Base-by-base conservation (phyloP, 192 early-diverging fungal genomes). In the Kickxella alabastrina region DNA sequence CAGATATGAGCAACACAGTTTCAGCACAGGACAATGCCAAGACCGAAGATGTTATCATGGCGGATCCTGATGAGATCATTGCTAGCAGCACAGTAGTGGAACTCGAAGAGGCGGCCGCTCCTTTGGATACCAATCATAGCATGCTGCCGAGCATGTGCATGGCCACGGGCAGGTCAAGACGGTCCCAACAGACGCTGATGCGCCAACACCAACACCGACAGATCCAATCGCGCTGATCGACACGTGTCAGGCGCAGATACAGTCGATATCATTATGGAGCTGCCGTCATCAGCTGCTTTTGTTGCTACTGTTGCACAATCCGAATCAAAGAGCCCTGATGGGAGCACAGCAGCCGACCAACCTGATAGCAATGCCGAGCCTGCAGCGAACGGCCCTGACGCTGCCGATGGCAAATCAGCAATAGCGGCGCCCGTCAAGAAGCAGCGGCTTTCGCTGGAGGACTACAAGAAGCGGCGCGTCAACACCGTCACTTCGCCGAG, bases 391-490 rank as follows among this genome's bases (percentile, higher is more conserved):
- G n/a, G n/a, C n/a, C n/a, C n/a, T n/a, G 10, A 41, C 40, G 27
- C 51, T 29, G 39, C 42, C 29, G 24, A 52, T 1, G 35, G 40
- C 24, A 41, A 45, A 22, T 3, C 31, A 27, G 3, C 48, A 5
- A 31, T 31, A 2, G 47, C 43, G 10, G 39, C 47, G 8, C 52
- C 61, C 2, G 61, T 38, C 8, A 68, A 76, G 36, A 76, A 76
- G 51, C 65, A 68, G 44, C 73, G 73, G 0, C 66, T 76, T 7
- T 68, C 73, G 38, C 57, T 76, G 6, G 49, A 63, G 25, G 73
- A 76, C 37, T 76, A 76, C 37, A 76, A 68, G 41, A 68, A 68
- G 57, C 73, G 65, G 15, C 55, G 73, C 15, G 60, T 66, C 10
- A 62, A 52, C 22, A 56, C 65, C 25, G 46, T 34, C 0, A 40